Conservation (phyloP, 768 basidiomycete genomes). For the Suillus ampliporus region DNA sequence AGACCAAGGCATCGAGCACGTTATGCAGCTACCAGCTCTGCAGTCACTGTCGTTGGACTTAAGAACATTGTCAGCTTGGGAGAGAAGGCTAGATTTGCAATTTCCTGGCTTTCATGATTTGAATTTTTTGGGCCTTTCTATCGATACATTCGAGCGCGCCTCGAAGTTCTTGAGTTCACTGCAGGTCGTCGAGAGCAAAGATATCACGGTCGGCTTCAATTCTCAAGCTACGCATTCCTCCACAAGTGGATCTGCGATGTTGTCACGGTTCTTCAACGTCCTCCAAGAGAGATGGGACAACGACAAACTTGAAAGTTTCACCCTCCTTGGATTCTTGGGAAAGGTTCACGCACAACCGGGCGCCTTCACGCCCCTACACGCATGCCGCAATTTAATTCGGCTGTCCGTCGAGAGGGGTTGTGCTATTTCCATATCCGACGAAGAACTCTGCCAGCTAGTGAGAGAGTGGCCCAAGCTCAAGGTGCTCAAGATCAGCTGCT, state of each 20-base stretch:
- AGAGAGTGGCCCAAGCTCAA: slow-evolving; percentile 29
- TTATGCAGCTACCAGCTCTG: neutral
- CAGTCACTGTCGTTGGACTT: neutral
- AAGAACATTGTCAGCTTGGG: neutral
- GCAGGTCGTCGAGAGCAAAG: neutral
- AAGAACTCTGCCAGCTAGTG: slow-evolving; percentile 20
- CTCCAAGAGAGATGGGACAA: neutral
- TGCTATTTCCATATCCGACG: slow-evolving; percentile 23
- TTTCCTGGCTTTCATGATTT: neutral
- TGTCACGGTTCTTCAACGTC: neutral
- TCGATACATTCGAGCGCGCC: neutral
- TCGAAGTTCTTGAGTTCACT: neutral
- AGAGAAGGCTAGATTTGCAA: neutral
- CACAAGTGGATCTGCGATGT: neutral
- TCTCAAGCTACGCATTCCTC: neutral
- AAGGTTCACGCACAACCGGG: neutral
- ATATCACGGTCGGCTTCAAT: neutral
- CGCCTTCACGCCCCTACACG: neutral
- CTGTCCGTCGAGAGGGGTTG: slow-evolving; percentile 25
- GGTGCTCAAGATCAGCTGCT: slow-evolving; percentile 25
- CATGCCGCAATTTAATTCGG: neutral
- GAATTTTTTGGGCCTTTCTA: neutral
- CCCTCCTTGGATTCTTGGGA: neutral
- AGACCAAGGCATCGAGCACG: neutral
- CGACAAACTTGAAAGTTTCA: neutral